Conservation (phyloP, 805 yeast species). For the Tetrapisispora arboricola region DNA sequence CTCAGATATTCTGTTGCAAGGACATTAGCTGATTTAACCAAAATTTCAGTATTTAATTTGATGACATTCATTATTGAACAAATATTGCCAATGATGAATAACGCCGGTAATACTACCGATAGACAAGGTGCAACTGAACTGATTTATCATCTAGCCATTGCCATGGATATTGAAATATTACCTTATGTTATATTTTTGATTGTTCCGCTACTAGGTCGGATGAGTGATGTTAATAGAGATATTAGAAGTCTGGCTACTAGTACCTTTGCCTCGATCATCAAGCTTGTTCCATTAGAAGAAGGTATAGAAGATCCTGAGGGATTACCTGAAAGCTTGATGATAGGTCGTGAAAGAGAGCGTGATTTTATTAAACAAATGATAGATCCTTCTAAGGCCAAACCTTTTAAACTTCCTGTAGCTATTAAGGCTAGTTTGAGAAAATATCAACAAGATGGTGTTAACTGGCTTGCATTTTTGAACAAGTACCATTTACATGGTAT, state of each 20-base stretch:
- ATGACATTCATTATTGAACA: conserved; percentile 72
- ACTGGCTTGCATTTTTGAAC: conserved; percentile 93
- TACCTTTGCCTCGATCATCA: conserved; percentile 91
- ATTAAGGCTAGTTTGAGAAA: conserved; percentile 88
- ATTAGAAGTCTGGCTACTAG: conserved; percentile 89
- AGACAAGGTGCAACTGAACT: conserved; percentile 95
- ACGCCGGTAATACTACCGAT: conserved; percentile 55
- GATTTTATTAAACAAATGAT: conserved; percentile 95
- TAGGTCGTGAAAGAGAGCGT: conserved; percentile 87
- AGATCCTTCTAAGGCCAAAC: conserved; percentile 85
- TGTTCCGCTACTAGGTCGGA: conserved; percentile 93
- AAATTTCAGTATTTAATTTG: conserved; percentile 54
- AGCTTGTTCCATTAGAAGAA: conserved; percentile 91
- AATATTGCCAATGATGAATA: conserved; percentile 69
- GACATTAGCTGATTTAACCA: conserved; percentile 72
- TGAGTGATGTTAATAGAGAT: conserved; percentile 90
- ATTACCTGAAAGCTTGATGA: conserved; percentile 72
- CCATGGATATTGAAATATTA: conserved; percentile 80
- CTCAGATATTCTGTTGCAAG: conserved; percentile 85
- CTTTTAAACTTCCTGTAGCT: conserved; percentile 81
- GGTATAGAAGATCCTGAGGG: conserved; percentile 94
- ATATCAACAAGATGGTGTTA: conserved; percentile 97
- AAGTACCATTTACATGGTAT: conserved; percentile 95
- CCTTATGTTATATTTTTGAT: conserved; percentile 93
- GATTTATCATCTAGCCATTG: conserved; percentile 68